Evolutionary conservation across 495 filamentous ascomycete species (phyloP).

Genomic region (Pseudotulostoma volvatum): DNA sequence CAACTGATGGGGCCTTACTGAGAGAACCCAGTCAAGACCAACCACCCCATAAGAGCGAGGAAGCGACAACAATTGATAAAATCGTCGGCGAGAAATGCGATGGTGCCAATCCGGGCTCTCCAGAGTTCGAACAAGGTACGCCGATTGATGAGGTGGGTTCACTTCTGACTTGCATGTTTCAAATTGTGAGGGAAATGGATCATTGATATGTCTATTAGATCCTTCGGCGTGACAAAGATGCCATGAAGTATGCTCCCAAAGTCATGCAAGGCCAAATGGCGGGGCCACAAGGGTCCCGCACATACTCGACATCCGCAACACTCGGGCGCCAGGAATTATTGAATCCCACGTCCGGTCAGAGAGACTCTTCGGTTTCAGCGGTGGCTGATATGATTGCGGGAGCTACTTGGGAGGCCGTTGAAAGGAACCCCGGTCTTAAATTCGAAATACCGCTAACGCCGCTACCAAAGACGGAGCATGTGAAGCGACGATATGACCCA

Average conservation of each 20-base stretch:
- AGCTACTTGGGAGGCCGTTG: conserved; percentile 17
- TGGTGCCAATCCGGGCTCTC: conserved; percentile 28
- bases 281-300: conserved; percentile 30
- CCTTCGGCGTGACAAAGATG: conserved; percentile 44
- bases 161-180: not conserved
- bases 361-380: conserved; percentile 18
- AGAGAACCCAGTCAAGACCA: conserved; percentile 36
- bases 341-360: conserved; percentile 1
- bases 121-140: conserved; percentile 49
- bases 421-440: conserved; percentile 42
- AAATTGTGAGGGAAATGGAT: not conserved
- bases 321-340: conserved; percentile 12
- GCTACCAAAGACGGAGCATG: conserved; percentile 40
- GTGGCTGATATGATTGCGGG: conserved; percentile 25
- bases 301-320: conserved; percentile 40
- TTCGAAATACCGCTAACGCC: conserved; percentile 55
- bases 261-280: conserved; percentile 45
- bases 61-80: conserved; percentile 40
- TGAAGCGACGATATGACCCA: conserved; percentile 65
- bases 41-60: conserved; percentile 46
- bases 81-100: conserved; percentile 33
- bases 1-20: conserved; percentile 15
- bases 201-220: conserved; percentile 28
- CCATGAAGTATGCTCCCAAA: conserved; percentile 47
- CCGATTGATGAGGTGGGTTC: conserved; percentile 45